Evolutionary conservation across 1,139 yeast species (phyloP).

Genomic region (Kodamaea suecica): DNA sequence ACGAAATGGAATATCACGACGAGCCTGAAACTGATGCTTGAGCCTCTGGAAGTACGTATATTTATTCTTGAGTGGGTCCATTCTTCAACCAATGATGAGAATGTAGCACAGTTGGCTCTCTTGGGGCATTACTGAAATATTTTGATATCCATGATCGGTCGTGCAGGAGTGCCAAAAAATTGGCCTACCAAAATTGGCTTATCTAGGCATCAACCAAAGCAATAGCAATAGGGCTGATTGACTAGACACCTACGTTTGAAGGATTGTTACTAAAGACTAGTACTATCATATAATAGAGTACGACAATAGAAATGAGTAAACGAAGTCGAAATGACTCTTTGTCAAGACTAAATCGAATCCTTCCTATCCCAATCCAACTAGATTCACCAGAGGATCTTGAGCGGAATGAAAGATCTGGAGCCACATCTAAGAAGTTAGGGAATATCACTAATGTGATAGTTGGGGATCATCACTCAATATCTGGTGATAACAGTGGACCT

Average conservation of each 20-base stretch:
- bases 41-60: constrained; percentile 44
- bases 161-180: not conserved
- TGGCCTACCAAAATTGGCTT: no score
- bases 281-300: no score
- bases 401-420: constrained; percentile 13
- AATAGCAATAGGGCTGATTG: no score
- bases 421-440: constrained; percentile 4
- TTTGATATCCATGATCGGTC: not conserved
- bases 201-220: no score
- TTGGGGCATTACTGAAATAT: not conserved
- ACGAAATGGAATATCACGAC: constrained; percentile 65
- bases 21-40: constrained; percentile 57
- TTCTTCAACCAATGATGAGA: no score
- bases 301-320: constrained; percentile 3
- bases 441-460: constrained; percentile 38
- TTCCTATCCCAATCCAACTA: constrained; percentile 38
- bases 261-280: no score
- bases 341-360: constrained; percentile 30
- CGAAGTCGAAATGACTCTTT: constrained; percentile 11
- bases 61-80: constrained; percentile 25
- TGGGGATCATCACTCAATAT: constrained; percentile 37
- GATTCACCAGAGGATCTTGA: constrained; percentile 28
- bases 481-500: constrained; percentile 35
- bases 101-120: not conserved
- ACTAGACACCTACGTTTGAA: no score